Conservation (phyloP, 805 yeast genomes). For the Zygotorulaspora chibaensis region DNA sequence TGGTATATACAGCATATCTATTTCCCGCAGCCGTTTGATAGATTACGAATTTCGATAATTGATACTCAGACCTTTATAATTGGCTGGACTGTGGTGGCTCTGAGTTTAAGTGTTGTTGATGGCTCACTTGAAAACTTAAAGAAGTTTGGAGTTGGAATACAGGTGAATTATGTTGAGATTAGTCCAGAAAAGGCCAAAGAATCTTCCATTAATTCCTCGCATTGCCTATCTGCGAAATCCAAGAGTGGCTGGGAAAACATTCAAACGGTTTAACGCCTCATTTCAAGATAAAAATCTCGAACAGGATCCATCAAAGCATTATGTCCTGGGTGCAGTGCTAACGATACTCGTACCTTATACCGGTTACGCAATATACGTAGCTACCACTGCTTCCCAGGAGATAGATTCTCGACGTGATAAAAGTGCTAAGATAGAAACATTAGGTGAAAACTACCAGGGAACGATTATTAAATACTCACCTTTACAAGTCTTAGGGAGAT, state of each 20-base stretch:
- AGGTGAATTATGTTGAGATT: too few species aligned
- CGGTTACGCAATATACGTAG: constrained; percentile 60
- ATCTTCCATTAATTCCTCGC: background rate
- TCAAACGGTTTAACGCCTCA: constrained; percentile 1
- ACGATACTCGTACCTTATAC: constrained; percentile 47
- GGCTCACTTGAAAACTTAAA: too few species aligned
- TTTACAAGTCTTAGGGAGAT: constrained; percentile 65
- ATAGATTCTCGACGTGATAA: constrained; percentile 43
- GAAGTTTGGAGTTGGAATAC: too few species aligned
- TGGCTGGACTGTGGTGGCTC: too few species aligned
- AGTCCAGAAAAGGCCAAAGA: too few species aligned
- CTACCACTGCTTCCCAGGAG: constrained; percentile 49
- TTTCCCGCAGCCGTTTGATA: too few species aligned
- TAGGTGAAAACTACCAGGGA: constrained; percentile 18
- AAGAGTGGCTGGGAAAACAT: background rate
- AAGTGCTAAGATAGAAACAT: constrained; percentile 15
- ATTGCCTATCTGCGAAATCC: background rate
- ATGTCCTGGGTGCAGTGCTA: constrained; percentile 17
- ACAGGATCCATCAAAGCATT: constrained; percentile 15
- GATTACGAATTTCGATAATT: too few species aligned
- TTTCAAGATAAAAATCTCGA: background rate
- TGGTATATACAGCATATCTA: too few species aligned
- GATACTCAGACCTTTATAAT: too few species aligned
- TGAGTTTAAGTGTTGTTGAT: too few species aligned
- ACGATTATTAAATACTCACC: constrained; percentile 40